Conservation (phyloP, 495 filamentous ascomycete species). For the Chaetomidium leptoderma region DNA sequence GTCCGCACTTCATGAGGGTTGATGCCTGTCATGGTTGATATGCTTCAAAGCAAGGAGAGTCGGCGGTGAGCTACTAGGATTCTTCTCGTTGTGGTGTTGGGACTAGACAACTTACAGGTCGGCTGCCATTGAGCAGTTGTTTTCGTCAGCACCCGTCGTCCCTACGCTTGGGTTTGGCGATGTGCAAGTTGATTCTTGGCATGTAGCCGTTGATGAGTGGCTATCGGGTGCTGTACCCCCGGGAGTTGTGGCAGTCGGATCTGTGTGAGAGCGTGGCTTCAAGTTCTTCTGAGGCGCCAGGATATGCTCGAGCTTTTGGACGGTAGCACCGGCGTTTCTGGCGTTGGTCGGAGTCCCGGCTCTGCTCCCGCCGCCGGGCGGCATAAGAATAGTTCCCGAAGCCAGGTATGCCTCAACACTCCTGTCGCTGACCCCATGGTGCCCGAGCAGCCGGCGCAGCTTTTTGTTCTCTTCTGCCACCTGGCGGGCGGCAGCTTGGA, state of each 20-base stretch:
- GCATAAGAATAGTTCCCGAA: not conserved
- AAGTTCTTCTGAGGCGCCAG: too few relatives aligned
- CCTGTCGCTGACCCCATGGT: conserved; percentile 24
- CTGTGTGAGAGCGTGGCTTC: too few relatives aligned
- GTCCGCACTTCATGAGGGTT: conserved; percentile 13
- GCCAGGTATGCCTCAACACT: conserved; percentile 22
- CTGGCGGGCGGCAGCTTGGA: conserved; percentile 59
- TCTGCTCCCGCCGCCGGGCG: not conserved
- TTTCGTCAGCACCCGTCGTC: not conserved
- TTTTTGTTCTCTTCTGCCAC: conserved; percentile 60
- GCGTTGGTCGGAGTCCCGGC: not conserved
- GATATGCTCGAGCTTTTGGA: too few relatives aligned
- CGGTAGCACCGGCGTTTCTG: too few relatives aligned
- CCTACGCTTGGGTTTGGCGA: not conserved
- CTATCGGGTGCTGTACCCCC: too few relatives aligned
- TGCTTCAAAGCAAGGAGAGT: not conserved
- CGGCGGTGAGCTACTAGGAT: too few relatives aligned
- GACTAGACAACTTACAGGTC: conserved; percentile 13
- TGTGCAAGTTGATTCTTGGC: too few relatives aligned
- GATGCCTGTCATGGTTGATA: conserved; percentile 15
- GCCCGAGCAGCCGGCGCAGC: conserved; percentile 29
- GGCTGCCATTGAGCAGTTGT: conserved; percentile 16
- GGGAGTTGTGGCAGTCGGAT: too few relatives aligned
- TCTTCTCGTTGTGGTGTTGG: too few relatives aligned
- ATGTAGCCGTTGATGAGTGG: too few relatives aligned